Percentiles rank a stretch among this genome's conserved stretches.
These are phyloP conservation scores for Hordeum vulgare DNA, from an alignment of 176 grass and related monocot species.

Conservation along the genomic window DNA sequence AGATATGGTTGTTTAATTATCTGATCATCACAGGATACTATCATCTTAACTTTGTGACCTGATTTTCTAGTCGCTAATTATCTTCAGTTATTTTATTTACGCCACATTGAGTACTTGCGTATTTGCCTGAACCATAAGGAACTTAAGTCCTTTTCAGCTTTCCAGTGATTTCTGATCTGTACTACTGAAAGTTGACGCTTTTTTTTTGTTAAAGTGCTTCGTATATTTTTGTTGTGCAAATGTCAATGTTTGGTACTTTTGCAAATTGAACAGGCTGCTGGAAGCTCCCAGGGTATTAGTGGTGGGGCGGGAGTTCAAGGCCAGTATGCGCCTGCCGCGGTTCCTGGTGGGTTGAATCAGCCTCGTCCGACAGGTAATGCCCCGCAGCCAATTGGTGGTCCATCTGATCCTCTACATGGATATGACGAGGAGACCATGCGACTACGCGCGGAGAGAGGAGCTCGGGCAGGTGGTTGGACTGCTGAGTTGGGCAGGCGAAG, in stretches of 20 bases:
- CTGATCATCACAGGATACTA: not conserved
- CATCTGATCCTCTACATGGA: slow-evolving; percentile 49
- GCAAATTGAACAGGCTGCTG: slow-evolving; percentile 75
- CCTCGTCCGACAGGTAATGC: slow-evolving; percentile 70
- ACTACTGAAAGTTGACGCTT: not conserved
- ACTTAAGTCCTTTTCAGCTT: not conserved
- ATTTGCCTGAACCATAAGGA: not conserved
- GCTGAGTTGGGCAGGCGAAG: slow-evolving; percentile 69
- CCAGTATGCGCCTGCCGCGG: slow-evolving; percentile 69
- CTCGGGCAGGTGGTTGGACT: slow-evolving; percentile 83
- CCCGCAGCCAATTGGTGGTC: slow-evolving; percentile 40
- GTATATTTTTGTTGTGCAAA: slow-evolving; percentile 5
- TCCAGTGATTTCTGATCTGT: not conserved
- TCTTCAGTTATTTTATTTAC: not conserved
- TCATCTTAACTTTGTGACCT: not conserved
- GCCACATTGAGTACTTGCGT: not conserved
- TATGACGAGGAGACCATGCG: slow-evolving; percentile 64
- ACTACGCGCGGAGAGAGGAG: slow-evolving; percentile 44
- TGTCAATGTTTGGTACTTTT: too few relatives aligned
- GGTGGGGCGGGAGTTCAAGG: slow-evolving; percentile 52
- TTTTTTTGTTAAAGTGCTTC: not conserved
- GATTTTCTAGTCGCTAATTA: not conserved
- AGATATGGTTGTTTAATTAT: slow-evolving; percentile 2
- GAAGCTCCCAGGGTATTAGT: slow-evolving; percentile 62
- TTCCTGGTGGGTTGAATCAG: slow-evolving; percentile 49